Conservation (phyloP, 2,329 filamentous ascomycete genomes). For the Trichoderma koningii region DNA sequence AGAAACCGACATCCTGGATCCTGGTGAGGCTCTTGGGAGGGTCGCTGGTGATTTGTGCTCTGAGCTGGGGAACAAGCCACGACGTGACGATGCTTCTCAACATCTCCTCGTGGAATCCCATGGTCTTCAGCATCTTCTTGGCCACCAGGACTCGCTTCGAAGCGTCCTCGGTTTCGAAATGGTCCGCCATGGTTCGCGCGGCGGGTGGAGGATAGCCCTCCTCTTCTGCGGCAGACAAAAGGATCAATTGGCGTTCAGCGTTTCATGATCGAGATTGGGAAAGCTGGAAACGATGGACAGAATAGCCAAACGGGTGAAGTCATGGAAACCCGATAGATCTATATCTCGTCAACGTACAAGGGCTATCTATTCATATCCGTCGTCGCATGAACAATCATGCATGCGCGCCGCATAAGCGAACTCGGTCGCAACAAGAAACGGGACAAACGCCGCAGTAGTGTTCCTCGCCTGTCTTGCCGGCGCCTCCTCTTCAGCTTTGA, state of each 20-base stretch:
- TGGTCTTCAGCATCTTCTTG: slow-evolving; percentile 15
- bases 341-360: neutral
- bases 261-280: too few species aligned
- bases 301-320: too few species aligned
- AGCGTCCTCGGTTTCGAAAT: slow-evolving; percentile 11
- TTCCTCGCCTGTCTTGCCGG: neutral
- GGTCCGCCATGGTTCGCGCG: neutral
- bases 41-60: slow-evolving; percentile 13
- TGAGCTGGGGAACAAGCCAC: slow-evolving; percentile 26
- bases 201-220: neutral
- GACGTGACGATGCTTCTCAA: slow-evolving; percentile 22
- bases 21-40: neutral
- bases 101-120: slow-evolving; percentile 24
- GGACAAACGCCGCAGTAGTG: neutral
- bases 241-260: too few species aligned
- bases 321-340: neutral
- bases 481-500: slow-evolving; percentile 1
- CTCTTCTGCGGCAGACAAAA: neutral
- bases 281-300: too few species aligned
- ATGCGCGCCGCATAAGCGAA: neutral
- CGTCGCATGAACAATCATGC: neutral
- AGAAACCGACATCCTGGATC: slow-evolving; percentile 23
- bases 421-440: neutral
- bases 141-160: slow-evolving; percentile 9
- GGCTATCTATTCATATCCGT: neutral